Percentiles rank a stretch among this genome's conserved stretches.
Evolutionary conservation across 495 filamentous ascomycete species (phyloP).

Genomic region (Antarctomyces pellizariae): DNA sequence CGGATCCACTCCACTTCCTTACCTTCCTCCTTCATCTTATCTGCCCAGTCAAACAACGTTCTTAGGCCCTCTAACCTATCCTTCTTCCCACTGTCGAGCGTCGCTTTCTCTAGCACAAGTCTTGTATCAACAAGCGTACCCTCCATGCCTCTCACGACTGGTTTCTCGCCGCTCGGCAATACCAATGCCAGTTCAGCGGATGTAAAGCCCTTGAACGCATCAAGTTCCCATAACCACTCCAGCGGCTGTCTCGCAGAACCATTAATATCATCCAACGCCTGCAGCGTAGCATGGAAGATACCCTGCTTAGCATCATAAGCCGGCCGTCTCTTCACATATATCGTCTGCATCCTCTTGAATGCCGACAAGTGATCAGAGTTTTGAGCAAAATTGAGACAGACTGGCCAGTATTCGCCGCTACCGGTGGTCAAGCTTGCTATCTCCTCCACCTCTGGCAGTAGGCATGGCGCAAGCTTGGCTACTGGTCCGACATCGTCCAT

Average conservation of each 20-base stretch:
- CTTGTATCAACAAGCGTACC: slow-evolving; percentile 56
- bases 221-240: slow-evolving; percentile 57
- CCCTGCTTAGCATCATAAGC: slow-evolving; percentile 40
- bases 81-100: slow-evolving; percentile 31
- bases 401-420: slow-evolving; percentile 60
- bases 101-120: slow-evolving; percentile 40
- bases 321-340: slow-evolving; percentile 63
- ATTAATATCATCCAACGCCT: slow-evolving; percentile 31
- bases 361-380: slow-evolving; percentile 39
- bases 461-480: slow-evolving; percentile 39
- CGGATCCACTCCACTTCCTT: slow-evolving; percentile 23
- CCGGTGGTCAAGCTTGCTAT: slow-evolving; percentile 43
- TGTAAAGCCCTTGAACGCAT: slow-evolving; percentile 38
- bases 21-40: slow-evolving; percentile 13
- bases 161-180: slow-evolving; percentile 28
- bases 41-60: slow-evolving; percentile 65
- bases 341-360: slow-evolving; percentile 50
- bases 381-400: slow-evolving; percentile 53
- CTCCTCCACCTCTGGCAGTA: slow-evolving; percentile 55
- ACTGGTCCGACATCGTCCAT: too few relatives aligned
- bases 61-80: slow-evolving; percentile 54
- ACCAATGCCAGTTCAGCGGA: slow-evolving; percentile 56
- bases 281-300: slow-evolving; percentile 52
- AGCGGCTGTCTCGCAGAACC: slow-evolving; percentile 22
- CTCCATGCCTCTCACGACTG: slow-evolving; percentile 22